Base-by-base conservation (phyloP, 1,284 basidiomycete genomes). In the Pisolithus thermaeus region DNA sequence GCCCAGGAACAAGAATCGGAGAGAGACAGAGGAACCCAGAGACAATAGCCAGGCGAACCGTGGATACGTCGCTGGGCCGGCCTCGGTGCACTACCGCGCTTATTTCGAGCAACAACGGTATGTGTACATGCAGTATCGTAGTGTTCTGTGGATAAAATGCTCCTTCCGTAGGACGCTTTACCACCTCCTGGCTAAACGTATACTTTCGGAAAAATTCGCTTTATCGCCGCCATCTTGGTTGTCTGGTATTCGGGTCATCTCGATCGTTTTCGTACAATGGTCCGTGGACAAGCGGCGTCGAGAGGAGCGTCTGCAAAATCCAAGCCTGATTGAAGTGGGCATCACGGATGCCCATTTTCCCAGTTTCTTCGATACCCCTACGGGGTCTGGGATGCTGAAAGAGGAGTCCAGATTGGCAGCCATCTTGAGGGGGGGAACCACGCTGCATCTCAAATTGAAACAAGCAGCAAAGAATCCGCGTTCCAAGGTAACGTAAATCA, bases 1-100 rank as follows among this genome's bases (percentile, higher is more conserved):
- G 4, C 54, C 62, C 0, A 58, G 64, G 4, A 69, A 70, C 47
- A 61, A 63, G 46, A 61, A 63, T 42, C 40, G 56, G 8, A 56
- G 62, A 7, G 61, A 57, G 1, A 4, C 7, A 0, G 63, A 56
- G 14, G 16, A 41, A 6, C 30, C 30, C 3, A 14, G 18, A 30
- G 64, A 66, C 16, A 68, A 66, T n/a, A 69, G 64, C 30, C 51
- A 54, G 30, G 64, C 64, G 1, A 66, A 66, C n/a, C 44, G 65
- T 8, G 64, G 68, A 1, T 69, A 66, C 16, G 47, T 67, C 50
- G 32, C 39, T 2, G 56, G 56, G 3, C 14, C 49, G 3, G 18
- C 27, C 3, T 23, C 48, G 1, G 48, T 46, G 3, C 62, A 65
- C 18, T 52, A 65, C 22, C 56, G 64, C 36, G 65, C 38, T 0